Base-by-base conservation (phyloP, 345 rosid genomes). In the Ceriops tagal region DNA sequence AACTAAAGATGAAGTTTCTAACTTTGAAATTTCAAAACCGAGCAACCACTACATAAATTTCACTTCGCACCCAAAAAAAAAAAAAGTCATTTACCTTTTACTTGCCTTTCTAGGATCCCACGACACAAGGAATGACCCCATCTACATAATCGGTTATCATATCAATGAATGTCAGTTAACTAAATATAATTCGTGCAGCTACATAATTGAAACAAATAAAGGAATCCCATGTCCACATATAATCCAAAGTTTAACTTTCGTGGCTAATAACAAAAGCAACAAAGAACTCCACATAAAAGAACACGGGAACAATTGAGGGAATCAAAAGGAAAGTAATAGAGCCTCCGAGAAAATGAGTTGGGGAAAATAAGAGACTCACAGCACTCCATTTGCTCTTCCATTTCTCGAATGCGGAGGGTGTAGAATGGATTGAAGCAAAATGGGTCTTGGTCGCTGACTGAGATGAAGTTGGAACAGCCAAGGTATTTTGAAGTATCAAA, bases 371-470 rank as follows among this genome's bases (percentile, higher is more conserved):
- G 4, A 18, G 37, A 73, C 88, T 82, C 61, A 87, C 92, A 9
- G 63, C 49, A 31, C 69, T 73, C 83, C 78, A 79, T 65, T 83
- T 82, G 65, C 49, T 77, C 79, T 76, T 88, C 90, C 88, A 70
- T 69, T 82, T 84, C 51, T 83, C 80, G 9, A 58, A 69, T 3
- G 79, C 10, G 30, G 60, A 13, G 24, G 87, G 77, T 26, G 90
- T 83, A 37, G 89, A 83, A 83, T 86, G 93, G 73, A 88, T 72
- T 5, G 74, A 78, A 67, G 84, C 78, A 67, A 58, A 64, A 56
- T 30, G 65, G 53, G 62, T 26, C 8, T 62, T 69, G 18, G 11
- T 56, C 55, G 55, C 61, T 20, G 67, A 46, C 20, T 64, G 61
- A 24, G 70, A 75, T 16, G 66, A 63, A 66, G 80, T 39, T 43